Base-by-base conservation (phyloP, 2,329 filamentous ascomycete species). In the Exophiala viscosa region DNA sequence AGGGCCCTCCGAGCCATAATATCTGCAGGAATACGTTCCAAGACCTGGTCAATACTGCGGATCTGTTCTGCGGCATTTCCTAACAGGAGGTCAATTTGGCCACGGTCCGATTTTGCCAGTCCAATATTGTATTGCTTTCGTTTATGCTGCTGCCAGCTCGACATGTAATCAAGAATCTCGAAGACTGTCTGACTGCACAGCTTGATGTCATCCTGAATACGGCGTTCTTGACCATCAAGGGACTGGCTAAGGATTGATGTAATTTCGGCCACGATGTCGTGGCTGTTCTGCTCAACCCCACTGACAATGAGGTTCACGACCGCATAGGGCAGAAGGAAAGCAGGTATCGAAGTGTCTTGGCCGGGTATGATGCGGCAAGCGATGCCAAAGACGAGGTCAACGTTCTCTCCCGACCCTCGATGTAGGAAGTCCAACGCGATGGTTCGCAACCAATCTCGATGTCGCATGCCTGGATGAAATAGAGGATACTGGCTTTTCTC, bases 121-220 rank as follows among this genome's bases (percentile, higher is more conserved):
- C 33, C 40, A 31, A 50, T 18, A 11, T 52, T 38, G 38, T 58
- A 55, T 57, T 62, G 72, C 68, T 79, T 77, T 68, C 82, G 82
- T 67, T 89, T 95, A 48, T 86, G 82, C 63, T 96, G 90, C 18
- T 95, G 74, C 90, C 92, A 99, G 59, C 86, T 81, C 65, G 90
- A 90, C 55, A 92, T 81, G 67, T 99, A 97, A 68, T 99, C 95
- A 0, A 99, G 78, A 3, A 95, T 82, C 42, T 86, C 83, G 67
- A 99, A 99, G 1, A 96, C 85, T 51, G 87, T 90, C 87, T 97
- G 90, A 64, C 89, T 96, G 66, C 88, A 96, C 47, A 88, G 77
- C 64, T 92, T 88, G 64, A 90, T 81, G 45, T 89, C 85, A 60
- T 96, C 88, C 45, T 80, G 81, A 60, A 87, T 81, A 32, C 77